Base-by-base conservation (phyloP, 2,329 filamentous ascomycete genomes). In the Zelopaecilomyces penicillatus region DNA sequence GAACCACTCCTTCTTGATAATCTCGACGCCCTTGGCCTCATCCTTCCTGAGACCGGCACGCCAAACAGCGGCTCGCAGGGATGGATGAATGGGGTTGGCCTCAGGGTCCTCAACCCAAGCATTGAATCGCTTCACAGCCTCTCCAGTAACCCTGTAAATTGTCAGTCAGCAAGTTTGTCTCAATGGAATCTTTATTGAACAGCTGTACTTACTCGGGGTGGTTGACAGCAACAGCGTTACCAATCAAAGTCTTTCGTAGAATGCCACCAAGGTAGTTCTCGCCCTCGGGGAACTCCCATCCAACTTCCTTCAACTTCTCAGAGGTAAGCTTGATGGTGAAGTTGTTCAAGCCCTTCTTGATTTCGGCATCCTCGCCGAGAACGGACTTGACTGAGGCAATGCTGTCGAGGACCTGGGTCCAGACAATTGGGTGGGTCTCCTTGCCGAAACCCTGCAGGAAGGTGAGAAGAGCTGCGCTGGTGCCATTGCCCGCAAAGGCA, bases 351-450 rank as follows among this genome's bases (percentile, higher is more conserved):
- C 81, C 87, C 41, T 77, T 73, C 56, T 82, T 80, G 50, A 93
- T 78, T 41, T 77, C 68, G 44, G 84, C 77, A 51, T 93, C 85
- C 39, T 85, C 82, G 26, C 82, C 77, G 59, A 97, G 97, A 43
- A 95, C 80, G n/a, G 84, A 85, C 62, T 88, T 87, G 48, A 96
- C 76, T 43, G 82, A 82, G 44, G 71, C 76, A 28, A 97, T 69
- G 4, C 86, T 86, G 52, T 83, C 81, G 6, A 94, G 73, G 30
- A 95, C 82, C 61, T 95, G 87, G 46, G 80, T 82, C 85, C 93
- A 94, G 5, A 97, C 91, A 40, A 95, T 76, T 57, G 89, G 90
- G 63, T 91, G 88, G 1, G 76, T 76, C 67, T 98, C 93, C 42
- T 76, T 71, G 49, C 80, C 75, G 65, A 97, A 90, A n/a, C 85